These are phyloP conservation scores for Cadophora sp. DNA, from an alignment of 2,329 filamentous ascomycete genomes.

Conservation along the genomic window DNA sequence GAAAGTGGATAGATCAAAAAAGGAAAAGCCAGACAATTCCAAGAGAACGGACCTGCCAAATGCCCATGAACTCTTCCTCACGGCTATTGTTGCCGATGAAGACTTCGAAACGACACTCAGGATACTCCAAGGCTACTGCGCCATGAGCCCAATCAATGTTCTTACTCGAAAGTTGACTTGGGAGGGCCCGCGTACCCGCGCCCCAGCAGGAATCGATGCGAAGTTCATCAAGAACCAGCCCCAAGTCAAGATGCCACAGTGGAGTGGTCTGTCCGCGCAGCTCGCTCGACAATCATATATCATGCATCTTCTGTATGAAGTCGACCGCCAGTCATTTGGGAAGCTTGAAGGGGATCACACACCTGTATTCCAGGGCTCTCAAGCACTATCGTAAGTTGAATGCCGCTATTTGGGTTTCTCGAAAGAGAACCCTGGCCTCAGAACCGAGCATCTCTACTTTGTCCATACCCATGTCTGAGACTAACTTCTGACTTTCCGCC, in stretches of 20 bases:
- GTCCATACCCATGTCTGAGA: not conserved
- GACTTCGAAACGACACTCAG: slow-evolving; percentile 58
- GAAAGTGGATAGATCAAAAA: not conserved
- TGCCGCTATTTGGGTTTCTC: not conserved
- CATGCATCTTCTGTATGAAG: slow-evolving; percentile 61
- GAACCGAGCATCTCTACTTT: not conserved
- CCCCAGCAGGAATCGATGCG: slow-evolving; percentile 37
- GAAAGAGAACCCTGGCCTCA: not conserved
- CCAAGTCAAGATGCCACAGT: slow-evolving; percentile 43
- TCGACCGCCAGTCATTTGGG: slow-evolving; percentile 58
- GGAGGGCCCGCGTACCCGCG: slow-evolving; percentile 51
- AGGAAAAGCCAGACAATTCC: not conserved
- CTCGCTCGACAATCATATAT: slow-evolving; percentile 63
- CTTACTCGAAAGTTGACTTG: slow-evolving; percentile 61
- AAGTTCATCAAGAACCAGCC: slow-evolving; percentile 34
- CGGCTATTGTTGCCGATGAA: slow-evolving; percentile 57
- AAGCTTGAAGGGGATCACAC: slow-evolving; percentile 30
- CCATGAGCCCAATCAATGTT: slow-evolving; percentile 59
- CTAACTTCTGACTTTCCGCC: not conserved
- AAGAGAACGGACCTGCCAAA: slow-evolving; percentile 15
- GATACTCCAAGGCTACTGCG: slow-evolving; percentile 63
- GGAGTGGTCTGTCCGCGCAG: slow-evolving; percentile 62
- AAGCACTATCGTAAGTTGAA: not conserved
- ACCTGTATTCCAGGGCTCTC: not conserved
- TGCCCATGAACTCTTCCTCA: slow-evolving; percentile 68